A percentile compares a stretch with the other conserved stretches of the same genome.
Conservation (phyloP, 257 asterid genomes). For the Ocimum tenuiflorum region DNA sequence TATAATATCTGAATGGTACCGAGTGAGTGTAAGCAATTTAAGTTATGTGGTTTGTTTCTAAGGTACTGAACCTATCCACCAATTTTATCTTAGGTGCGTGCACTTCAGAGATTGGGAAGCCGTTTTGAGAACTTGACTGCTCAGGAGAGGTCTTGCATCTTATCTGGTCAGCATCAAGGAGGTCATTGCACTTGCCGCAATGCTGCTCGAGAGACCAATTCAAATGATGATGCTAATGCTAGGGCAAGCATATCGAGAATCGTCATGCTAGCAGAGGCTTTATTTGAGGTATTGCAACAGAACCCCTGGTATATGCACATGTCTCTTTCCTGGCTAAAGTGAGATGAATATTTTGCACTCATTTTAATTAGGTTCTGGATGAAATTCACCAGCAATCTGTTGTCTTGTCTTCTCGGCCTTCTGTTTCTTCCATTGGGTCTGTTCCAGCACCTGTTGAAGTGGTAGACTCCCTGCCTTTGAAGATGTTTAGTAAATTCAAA, state of each 20-base stretch:
- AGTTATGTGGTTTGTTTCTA: neutral
- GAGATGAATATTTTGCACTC: slow-evolving; percentile 36
- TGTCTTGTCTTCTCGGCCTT: slow-evolving; percentile 68
- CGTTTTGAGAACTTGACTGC: slow-evolving; percentile 78
- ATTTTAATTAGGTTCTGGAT: slow-evolving; percentile 81
- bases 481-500: slow-evolving; percentile 42
- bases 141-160: slow-evolving; percentile 74
- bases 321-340: slow-evolving; percentile 4
- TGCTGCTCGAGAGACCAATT: slow-evolving; percentile 40
- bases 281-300: slow-evolving; percentile 69
- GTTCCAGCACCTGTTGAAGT: slow-evolving; percentile 88
- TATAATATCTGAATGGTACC: neutral
- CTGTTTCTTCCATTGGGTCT: slow-evolving; percentile 74
- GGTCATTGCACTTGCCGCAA: slow-evolving; percentile 67
- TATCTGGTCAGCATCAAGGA: slow-evolving; percentile 78
- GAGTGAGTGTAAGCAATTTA: neutral
- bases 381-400: slow-evolving; percentile 99
- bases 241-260: slow-evolving; percentile 90
- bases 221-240: slow-evolving; percentile 56
- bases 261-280: slow-evolving; percentile 92
- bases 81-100: slow-evolving; percentile 51
- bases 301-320: slow-evolving; percentile 3
- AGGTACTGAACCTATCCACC: neutral
- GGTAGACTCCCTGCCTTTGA: slow-evolving; percentile 76
- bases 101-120: slow-evolving; percentile 83